These are phyloP conservation scores for Penicillium verrucosum DNA, from an alignment of 2,329 filamentous ascomycete genomes.

Conservation along the genomic window DNA sequence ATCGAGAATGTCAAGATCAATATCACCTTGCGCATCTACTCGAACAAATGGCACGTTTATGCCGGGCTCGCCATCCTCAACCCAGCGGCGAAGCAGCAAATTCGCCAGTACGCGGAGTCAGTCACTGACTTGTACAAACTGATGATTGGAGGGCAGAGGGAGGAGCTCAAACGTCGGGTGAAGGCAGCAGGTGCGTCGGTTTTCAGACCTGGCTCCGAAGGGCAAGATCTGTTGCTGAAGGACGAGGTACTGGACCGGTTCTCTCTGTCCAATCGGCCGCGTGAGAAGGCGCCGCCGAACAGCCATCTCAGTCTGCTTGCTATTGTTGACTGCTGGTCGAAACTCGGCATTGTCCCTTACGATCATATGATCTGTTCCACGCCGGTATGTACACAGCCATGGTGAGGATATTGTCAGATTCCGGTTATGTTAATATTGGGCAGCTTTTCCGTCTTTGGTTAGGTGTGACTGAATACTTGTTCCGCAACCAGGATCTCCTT, in stretches of 20 bases:
- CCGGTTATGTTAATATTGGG: constrained; percentile 1
- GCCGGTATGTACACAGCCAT: constrained; percentile 54
- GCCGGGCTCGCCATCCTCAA: constrained; percentile 96
- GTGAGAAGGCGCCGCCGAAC: constrained; percentile 68
- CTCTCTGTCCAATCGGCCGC: constrained; percentile 68
- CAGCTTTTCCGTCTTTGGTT: constrained; percentile 90
- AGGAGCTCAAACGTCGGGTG: constrained; percentile 71
- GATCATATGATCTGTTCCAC: constrained; percentile 99
- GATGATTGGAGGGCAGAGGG: constrained; percentile 81
- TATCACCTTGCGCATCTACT: constrained; percentile 93
- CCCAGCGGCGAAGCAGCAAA: constrained; percentile 85
- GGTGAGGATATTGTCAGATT: neutral
- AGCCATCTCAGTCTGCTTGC: constrained; percentile 91
- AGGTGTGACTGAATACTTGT: constrained; percentile 94
- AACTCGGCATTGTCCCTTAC: constrained; percentile 88
- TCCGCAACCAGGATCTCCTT: constrained; percentile 75
- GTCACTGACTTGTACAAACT: constrained; percentile 95
- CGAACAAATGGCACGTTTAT: constrained; percentile 99
- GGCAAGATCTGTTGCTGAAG: constrained; percentile 65
- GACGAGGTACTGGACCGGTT: constrained; percentile 87
- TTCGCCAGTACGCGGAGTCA: constrained; percentile 86
- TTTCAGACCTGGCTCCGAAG: constrained; percentile 53
- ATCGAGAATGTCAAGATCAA: constrained; percentile 99
- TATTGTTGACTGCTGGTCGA: constrained; percentile 98
- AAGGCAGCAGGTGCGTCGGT: constrained; percentile 75